phyloP scores from a whole-genome alignment of 2,329 filamentous ascomycete species.

The Fusarium keratoplasticum region DNA sequence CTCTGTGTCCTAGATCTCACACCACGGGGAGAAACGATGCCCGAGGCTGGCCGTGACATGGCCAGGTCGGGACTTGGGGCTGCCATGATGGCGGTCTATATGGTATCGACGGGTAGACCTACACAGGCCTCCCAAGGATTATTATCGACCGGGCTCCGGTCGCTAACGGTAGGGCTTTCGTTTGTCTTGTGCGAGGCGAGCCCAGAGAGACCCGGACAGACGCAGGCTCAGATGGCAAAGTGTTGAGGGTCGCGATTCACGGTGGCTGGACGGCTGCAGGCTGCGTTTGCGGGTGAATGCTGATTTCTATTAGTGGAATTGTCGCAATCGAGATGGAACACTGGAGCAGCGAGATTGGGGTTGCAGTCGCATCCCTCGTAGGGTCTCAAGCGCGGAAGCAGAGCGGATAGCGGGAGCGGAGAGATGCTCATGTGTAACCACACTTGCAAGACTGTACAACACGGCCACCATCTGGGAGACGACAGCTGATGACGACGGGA shows the following conservation, averaged over 20 bases:
- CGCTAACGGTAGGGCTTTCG: constrained; percentile 26
- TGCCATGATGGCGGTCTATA: constrained; percentile 44
- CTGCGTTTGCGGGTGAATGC: constrained; percentile 26
- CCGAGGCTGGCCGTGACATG: constrained; percentile 51
- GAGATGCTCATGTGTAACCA: constrained; percentile 42
- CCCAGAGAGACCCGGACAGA: constrained; percentile 28
- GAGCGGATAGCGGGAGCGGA: constrained; percentile 34
- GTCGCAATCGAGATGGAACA: constrained; percentile 21
- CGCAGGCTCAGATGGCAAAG: constrained; percentile 26
- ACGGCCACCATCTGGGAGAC: constrained; percentile 27
- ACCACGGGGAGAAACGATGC: constrained; percentile 49
- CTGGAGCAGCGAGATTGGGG: constrained; percentile 24
- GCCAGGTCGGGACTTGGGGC: constrained; percentile 41
- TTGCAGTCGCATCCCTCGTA: constrained; percentile 23
- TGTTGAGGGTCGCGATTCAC: constrained; percentile 25
- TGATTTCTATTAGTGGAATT: constrained; percentile 41
- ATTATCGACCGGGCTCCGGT: constrained; percentile 27
- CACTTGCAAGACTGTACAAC: constrained; percentile 36
- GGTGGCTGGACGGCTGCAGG: constrained; percentile 27
- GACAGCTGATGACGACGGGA: constrained; percentile 30
- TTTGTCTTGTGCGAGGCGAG: constrained; percentile 36
- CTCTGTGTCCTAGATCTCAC: constrained; percentile 68
- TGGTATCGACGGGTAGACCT: constrained; percentile 38
- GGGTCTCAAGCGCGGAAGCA: constrained; percentile 30
- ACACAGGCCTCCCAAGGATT: constrained; percentile 30